These are phyloP conservation scores for Termitomyces sp. DNA, from an alignment of 768 basidiomycete genomes.

Conservation along the genomic window DNA sequence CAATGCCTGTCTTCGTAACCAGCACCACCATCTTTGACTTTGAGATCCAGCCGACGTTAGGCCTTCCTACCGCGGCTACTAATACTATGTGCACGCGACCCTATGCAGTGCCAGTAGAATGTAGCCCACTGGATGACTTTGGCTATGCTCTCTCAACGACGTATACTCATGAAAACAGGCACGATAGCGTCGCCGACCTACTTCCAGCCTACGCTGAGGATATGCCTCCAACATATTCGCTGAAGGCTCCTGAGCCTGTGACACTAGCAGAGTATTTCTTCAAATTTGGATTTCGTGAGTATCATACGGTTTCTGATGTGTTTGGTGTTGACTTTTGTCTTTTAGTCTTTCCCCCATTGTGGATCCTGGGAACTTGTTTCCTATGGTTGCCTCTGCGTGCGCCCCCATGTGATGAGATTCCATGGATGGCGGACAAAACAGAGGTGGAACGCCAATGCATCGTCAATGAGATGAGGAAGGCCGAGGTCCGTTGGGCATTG, in stretches of 20 bases:
- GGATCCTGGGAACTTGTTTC: conserved; percentile 54
- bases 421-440: conserved; percentile 56
- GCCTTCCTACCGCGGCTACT: conserved; percentile 15
- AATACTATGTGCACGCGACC: conserved; percentile 16
- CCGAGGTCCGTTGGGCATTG: conserved; percentile 53
- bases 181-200: conserved; percentile 30
- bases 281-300: conserved; percentile 59
- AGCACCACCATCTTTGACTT: conserved; percentile 9
- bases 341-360: conserved; percentile 58
- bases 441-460: conserved; percentile 43
- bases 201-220: conserved; percentile 44
- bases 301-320: background rate
- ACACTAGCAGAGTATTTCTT: conserved; percentile 60
- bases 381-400: conserved; percentile 48
- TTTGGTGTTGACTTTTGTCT: conserved; percentile 3
- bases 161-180: conserved; percentile 34
- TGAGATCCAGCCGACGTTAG: conserved; percentile 12
- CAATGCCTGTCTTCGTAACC: conserved; percentile 15
- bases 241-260: conserved; percentile 36
- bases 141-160: conserved; percentile 31
- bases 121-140: conserved; percentile 27
- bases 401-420: conserved; percentile 24
- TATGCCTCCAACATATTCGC: conserved; percentile 30
- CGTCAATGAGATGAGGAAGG: conserved; percentile 39
- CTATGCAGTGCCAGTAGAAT: conserved; percentile 9